These are phyloP conservation scores for Euphorbia pulcherrima DNA, from an alignment of 345 rosid species.

Conservation along the genomic window DNA sequence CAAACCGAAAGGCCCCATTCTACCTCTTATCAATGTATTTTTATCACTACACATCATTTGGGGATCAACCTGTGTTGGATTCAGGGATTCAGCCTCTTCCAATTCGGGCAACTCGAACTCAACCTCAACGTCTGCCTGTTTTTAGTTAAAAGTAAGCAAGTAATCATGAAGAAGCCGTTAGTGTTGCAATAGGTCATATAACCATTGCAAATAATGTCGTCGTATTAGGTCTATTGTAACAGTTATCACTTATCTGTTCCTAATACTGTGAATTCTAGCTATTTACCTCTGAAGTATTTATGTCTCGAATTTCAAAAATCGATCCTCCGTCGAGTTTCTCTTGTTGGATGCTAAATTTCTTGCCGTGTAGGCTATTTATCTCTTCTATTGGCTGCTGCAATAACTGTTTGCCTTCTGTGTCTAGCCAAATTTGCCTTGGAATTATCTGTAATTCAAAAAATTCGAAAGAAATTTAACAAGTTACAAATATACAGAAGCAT, in stretches of 20 bases:
- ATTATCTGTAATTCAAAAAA: constrained; percentile 35
- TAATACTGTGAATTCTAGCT: not conserved
- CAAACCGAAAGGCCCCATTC: constrained; percentile 62
- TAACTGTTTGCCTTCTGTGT: constrained; percentile 47
- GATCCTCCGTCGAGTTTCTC: constrained; percentile 31
- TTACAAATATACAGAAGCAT: not conserved
- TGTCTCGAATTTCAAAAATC: constrained; percentile 40
- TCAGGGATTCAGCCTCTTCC: constrained; percentile 30
- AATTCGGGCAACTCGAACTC: constrained; percentile 37
- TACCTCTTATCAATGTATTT: constrained; percentile 33
- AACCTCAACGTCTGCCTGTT: constrained; percentile 55
- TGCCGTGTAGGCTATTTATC: constrained; percentile 34
- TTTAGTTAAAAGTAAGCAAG: not conserved
- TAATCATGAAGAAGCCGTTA: no score
- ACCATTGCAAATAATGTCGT: not conserved
- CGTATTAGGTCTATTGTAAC: no score
- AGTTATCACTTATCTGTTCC: no score
- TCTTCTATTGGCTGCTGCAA: constrained; percentile 71
- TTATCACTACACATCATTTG: constrained; percentile 33
- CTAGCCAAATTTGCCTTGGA: constrained; percentile 59
- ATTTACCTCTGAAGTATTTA: constrained; percentile 34
- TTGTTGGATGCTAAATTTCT: constrained; percentile 23
- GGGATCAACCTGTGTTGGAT: constrained; percentile 33
- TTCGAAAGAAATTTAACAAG: not conserved
- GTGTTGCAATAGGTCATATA: no score